phyloP scores from a whole-genome alignment of 2,329 filamentous ascomycete species.

The Aureobasidium sp. region DNA sequence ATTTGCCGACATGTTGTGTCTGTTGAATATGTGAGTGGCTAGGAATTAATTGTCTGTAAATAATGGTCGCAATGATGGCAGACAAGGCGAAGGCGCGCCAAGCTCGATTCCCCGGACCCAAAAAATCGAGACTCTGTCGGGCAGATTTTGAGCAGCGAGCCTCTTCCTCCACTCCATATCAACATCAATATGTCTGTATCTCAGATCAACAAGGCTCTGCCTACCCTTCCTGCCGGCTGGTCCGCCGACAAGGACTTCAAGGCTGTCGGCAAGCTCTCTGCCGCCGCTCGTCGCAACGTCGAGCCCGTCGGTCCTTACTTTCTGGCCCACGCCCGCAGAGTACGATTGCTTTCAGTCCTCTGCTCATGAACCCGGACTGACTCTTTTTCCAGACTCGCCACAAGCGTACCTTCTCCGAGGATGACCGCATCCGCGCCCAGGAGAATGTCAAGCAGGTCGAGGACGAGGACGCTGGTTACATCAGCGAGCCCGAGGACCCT shows the following conservation, averaged over 20 bases:
- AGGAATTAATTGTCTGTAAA: background rate
- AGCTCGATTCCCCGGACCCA: background rate
- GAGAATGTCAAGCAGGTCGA: constrained; percentile 93
- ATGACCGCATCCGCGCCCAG: constrained; percentile 94
- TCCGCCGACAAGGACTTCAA: constrained; percentile 88
- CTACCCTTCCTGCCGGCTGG: constrained; percentile 74
- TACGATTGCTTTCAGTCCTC: constrained; percentile 36
- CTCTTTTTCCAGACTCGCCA: constrained; percentile 53
- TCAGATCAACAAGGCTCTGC: constrained; percentile 60
- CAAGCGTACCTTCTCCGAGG: constrained; percentile 96
- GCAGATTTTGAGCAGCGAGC: background rate
- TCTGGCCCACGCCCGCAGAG: constrained; percentile 87
- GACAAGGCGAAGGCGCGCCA: background rate
- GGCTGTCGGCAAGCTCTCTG: constrained; percentile 66
- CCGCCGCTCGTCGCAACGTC: constrained; percentile 75
- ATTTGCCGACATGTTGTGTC: background rate
- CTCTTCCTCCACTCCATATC: background rate
- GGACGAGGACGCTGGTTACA: constrained; percentile 80
- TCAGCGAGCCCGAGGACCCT: constrained; percentile 89
- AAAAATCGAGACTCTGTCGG: constrained; percentile 9
- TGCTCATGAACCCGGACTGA: background rate
- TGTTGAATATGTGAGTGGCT: too few relatives aligned
- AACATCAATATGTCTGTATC: constrained; percentile 55
- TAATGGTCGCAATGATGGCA: background rate
- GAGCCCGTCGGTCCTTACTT: constrained; percentile 97